Evolutionary conservation across 2,329 filamentous ascomycete genomes (phyloP).

Genomic region (Mariannaea elegans): DNA sequence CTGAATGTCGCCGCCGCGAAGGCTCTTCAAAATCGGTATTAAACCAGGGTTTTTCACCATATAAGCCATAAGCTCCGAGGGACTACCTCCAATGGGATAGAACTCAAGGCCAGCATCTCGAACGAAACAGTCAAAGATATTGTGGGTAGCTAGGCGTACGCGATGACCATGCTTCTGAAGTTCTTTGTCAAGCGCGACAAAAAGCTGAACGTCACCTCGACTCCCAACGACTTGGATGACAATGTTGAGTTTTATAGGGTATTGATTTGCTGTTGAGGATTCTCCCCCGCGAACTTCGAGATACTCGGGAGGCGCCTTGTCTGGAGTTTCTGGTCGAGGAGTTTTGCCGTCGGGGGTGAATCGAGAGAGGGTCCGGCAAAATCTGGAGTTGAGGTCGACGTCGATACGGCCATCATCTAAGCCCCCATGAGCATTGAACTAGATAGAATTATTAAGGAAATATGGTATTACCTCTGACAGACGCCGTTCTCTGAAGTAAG

Average conservation of each 20-base stretch:
- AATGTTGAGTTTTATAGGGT: slow-evolving; percentile 61
- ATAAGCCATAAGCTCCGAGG: slow-evolving; percentile 40
- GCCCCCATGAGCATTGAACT: too few relatives aligned
- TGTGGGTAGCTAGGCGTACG: slow-evolving; percentile 76
- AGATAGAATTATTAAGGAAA: too few relatives aligned
- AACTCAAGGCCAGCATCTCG: slow-evolving; percentile 59
- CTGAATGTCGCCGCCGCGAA: slow-evolving; percentile 40
- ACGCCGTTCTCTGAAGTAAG: slow-evolving; percentile 9
- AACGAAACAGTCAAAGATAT: slow-evolving; percentile 59
- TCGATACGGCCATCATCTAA: too few relatives aligned
- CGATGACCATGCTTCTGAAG: slow-evolving; percentile 77
- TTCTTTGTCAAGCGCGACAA: slow-evolving; percentile 75
- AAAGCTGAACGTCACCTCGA: slow-evolving; percentile 79
- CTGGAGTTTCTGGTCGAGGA: too few relatives aligned
- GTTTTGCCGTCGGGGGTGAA: too few relatives aligned
- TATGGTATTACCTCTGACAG: slow-evolving; percentile 17
- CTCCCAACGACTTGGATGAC: slow-evolving; percentile 84
- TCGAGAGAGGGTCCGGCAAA: too few relatives aligned
- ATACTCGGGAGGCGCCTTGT: too few relatives aligned
- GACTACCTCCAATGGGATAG: slow-evolving; percentile 63
- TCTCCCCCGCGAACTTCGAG: too few relatives aligned
- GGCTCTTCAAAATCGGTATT: slow-evolving; percentile 39
- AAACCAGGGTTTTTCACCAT: slow-evolving; percentile 44
- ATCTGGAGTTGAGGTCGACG: too few relatives aligned
- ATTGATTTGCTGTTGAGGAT: too few relatives aligned